Evolutionary conservation across 2,329 filamentous ascomycete genomes (phyloP).

Genomic region (Trichoderma sp.): DNA sequence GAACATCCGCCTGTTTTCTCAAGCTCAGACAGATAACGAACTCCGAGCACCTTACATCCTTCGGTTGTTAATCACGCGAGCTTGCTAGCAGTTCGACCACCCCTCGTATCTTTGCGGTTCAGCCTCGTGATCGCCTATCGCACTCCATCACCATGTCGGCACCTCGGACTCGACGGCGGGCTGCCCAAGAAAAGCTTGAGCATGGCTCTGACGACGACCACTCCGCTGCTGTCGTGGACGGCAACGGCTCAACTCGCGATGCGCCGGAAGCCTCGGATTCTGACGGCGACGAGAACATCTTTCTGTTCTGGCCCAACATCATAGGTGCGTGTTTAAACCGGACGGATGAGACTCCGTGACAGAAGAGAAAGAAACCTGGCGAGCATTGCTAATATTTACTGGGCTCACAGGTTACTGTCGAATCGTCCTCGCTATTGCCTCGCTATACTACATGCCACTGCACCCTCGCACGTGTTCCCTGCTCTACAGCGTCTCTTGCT

Average conservation of each 20-base stretch:
- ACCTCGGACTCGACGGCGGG: conserved; percentile 39
- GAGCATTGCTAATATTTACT: not conserved
- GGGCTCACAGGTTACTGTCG: conserved; percentile 64
- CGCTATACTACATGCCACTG: conserved; percentile 98
- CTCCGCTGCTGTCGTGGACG: conserved; percentile 38
- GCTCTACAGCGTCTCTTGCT: conserved; percentile 88
- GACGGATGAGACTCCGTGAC: not conserved
- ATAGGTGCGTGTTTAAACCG: conserved; percentile 57
- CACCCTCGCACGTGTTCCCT: conserved; percentile 93
- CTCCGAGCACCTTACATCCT: not conserved
- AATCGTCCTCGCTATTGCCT: conserved; percentile 79
- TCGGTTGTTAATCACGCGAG: conserved; percentile 16
- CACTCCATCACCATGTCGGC: conserved; percentile 34
- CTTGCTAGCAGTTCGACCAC: not conserved
- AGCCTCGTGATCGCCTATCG: not conserved
- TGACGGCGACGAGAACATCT: conserved; percentile 65
- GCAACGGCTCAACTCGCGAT: conserved; percentile 43
- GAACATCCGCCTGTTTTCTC: not conserved
- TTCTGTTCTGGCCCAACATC: conserved; percentile 76
- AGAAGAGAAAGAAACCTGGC: too few species aligned
- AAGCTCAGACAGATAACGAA: not conserved
- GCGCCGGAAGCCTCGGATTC: conserved; percentile 35
- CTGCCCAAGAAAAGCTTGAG: conserved; percentile 33
- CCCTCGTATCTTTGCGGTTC: conserved; percentile 12
- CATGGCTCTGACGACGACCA: conserved; percentile 30